Base-by-base conservation (phyloP, 106 monocot genomes). In the Apostasia shenzhenica region DNA sequence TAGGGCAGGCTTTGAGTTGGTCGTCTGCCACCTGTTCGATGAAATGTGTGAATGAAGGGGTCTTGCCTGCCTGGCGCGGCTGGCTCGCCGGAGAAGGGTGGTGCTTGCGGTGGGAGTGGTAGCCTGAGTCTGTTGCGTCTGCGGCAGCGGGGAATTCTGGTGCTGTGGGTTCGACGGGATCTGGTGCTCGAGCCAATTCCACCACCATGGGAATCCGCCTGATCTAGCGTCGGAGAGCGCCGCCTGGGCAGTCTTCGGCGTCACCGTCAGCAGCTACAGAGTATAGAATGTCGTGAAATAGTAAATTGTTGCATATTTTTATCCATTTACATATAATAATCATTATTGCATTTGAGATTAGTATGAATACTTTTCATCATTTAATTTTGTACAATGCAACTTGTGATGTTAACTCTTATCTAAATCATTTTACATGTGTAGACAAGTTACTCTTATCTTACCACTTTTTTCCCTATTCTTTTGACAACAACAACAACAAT, bases 131-230 rank as follows among this genome's bases (percentile, higher is more conserved):
- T 45, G 9, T 8, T n/a, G 69, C 13, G 73, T 14, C 8, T 54
- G 44, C 50, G 26, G 13, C 26, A 7, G 26, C 42, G 66, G 52
- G 45, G 48, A 47, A 2, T 42, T 44, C 54, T 38, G 65, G 7
- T 37, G 54, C 11, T 51, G 59, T 6, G 48, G 44, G 42, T 67
- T 48, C 26, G 14, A 7, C 7, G 59, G 67, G 57, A 71, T 62
- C 10, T 77, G 89, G 41, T 79, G 78, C 55, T 86, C 89, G 46
- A 83, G 67, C 77, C 83, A 82, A 43, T 51, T 82, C 89, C 89
- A 84, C 84, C 83, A 79, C 79, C 68, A 77, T 12, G 84, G 84
- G 51, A 14, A 65, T 2, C 79, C 76, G 0, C 77, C 81, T 45
- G 77, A 67, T 9, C 66, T 59, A 68, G 76, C 71, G 67, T 72